Evolutionary conservation across 208 protist species (phyloP).

Genomic region (Phytomonas sp.): DNA sequence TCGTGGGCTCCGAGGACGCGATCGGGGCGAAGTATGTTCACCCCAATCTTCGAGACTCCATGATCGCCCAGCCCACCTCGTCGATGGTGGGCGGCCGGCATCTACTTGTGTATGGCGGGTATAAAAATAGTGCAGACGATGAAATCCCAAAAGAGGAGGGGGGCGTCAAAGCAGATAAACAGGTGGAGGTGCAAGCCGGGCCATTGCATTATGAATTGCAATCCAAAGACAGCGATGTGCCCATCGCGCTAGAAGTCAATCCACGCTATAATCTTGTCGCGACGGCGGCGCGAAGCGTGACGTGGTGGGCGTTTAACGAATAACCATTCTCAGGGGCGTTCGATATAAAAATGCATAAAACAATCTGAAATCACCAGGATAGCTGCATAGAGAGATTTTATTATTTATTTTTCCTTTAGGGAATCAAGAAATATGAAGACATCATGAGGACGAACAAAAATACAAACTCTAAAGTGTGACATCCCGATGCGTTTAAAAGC

Average conservation of each 20-base stretch:
- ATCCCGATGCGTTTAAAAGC: neutral
- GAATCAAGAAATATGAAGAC: neutral
- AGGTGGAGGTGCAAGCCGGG: conserved; percentile 12
- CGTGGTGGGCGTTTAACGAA: conserved; percentile 72
- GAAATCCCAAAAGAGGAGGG: neutral
- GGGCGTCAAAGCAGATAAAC: neutral
- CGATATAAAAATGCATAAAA: neutral
- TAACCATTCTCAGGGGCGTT: conserved; percentile 4
- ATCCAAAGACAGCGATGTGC: conserved; percentile 69
- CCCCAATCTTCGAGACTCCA: conserved; percentile 26
- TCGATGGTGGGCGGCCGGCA: conserved; percentile 53
- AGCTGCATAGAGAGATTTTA: neutral
- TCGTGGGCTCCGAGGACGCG: conserved; percentile 47
- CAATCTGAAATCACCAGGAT: neutral
- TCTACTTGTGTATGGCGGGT: conserved; percentile 55
- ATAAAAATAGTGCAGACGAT: neutral
- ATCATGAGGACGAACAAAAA: neutral
- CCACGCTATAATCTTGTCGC: conserved; percentile 47
- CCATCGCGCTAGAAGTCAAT: conserved; percentile 59
- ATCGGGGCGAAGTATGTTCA: conserved; percentile 52
- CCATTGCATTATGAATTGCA: conserved; percentile 56
- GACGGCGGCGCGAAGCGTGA: conserved; percentile 59
- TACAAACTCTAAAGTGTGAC: neutral
- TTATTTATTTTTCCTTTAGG: conserved; percentile 11
- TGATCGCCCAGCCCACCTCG: conserved; percentile 49